Base-by-base conservation (phyloP, 768 basidiomycete genomes). In the Mycena venus region DNA sequence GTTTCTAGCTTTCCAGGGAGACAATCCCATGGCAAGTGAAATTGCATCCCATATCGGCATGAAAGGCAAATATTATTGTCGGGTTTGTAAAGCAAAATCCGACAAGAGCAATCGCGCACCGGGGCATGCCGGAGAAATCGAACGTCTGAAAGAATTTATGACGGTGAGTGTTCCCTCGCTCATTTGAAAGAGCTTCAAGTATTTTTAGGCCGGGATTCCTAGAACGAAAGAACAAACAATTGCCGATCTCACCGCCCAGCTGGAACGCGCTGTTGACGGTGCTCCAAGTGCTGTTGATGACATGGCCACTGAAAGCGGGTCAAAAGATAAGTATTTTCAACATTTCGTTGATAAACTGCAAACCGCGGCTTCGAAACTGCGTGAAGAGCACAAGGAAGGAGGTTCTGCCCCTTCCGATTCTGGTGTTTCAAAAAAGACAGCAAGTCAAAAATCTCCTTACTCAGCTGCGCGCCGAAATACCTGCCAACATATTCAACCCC, bases 1-100 rank as follows among this genome's bases (percentile, higher is more conserved):
- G 11, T 62, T 80, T 9, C 49, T 80, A 12, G 79, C 72, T 1
- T 64, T 82, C 40, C 72, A 75, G 12, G 77, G 81, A 1, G 79
- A 82, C 77, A 82, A 65, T 53, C 64, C 64, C n/a, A 65, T 65
- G 63, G 34, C 63, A 19, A 65, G 63, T 36, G 63, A 65, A 68
- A 74, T 82, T 64, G 75, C 79, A 4, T 79, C 73, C 23, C 81
- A 82, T 63, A 68, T 80, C 21, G 78, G 81, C 1, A 55, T 78
- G 53, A 59, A 38, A 12, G 79, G 77, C 3, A 79, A 78, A 31
- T 77, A 36, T 27, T 82, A 80, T 31, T 82, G 80, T 68, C 62
- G 73, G 4, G 23, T 72, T 11, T 82, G 80, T 65, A 44, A 51
- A 29, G 34, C 67, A 21, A 64, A 78, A 27, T 65, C 64, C 3